These are phyloP conservation scores for Annulohypoxylon maeteangense DNA, from an alignment of 495 filamentous ascomycete genomes.

Conservation along the genomic window DNA sequence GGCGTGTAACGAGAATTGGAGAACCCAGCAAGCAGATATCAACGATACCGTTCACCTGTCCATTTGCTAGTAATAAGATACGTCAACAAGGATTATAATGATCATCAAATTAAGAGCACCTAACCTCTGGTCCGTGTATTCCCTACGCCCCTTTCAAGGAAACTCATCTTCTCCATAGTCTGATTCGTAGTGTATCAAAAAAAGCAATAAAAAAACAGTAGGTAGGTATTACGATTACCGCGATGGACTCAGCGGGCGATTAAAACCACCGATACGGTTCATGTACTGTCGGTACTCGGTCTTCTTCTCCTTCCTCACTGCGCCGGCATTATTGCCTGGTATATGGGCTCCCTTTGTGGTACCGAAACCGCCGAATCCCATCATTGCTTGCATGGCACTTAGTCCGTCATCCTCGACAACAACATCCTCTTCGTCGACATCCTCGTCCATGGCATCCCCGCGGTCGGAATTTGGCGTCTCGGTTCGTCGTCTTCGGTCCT, in stretches of 20 bases:
- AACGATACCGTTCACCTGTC: neutral
- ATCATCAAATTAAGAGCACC: constrained; percentile 24
- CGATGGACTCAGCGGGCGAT: constrained; percentile 77
- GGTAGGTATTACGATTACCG: constrained; percentile 51
- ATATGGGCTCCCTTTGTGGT: constrained; percentile 93
- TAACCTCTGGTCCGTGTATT: constrained; percentile 10
- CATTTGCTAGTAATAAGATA: neutral
- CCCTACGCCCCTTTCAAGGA: neutral
- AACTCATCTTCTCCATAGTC: neutral
- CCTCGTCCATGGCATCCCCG: constrained; percentile 59
- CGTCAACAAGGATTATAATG: neutral
- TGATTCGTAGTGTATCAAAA: neutral
- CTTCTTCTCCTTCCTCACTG: constrained; percentile 92
- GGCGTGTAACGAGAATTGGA: neutral
- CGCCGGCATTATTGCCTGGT: constrained; percentile 85
- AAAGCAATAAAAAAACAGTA: neutral
- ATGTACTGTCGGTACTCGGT: constrained; percentile 98
- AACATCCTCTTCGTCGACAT: constrained; percentile 60
- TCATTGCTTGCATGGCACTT: constrained; percentile 78
- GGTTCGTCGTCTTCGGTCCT: constrained; percentile 37
- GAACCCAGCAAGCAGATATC: neutral
- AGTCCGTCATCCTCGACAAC: constrained; percentile 72
- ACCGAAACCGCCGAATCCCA: constrained; percentile 89
- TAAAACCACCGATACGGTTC: constrained; percentile 97
- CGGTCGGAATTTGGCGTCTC: constrained; percentile 42